Evolutionary conservation across 768 basidiomycete genomes (phyloP), one percentile per base, ranked within the genome.

Genomic region (Rhizopogon vesiculosus): DNA sequence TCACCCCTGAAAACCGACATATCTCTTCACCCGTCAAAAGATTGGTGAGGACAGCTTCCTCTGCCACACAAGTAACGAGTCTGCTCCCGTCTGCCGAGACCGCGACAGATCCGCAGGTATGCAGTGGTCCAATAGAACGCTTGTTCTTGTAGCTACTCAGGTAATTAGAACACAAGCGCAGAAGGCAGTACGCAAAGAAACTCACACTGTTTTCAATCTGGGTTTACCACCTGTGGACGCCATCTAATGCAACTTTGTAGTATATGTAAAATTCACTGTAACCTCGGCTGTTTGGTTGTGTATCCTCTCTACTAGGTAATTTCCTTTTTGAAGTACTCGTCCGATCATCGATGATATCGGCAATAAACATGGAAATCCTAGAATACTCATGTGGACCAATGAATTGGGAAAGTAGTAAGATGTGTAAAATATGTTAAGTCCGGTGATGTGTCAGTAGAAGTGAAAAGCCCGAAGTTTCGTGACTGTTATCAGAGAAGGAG

Each of bases 31-130:
- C 93, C 48, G 77, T 82, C 42, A 78, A 73, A n/a, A 93, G 76
- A 59, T 94, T 85, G 18, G 93, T 96, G 48, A 95, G 72, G 16
- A 98, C 66, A 6, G 90, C 86, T 57, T 93, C 86, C 64, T 95
- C 93, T 43, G 82, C 87, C 12, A 98, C 83, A 60, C 93, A 94
- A 39, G 93, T 93, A 51, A 93, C 80, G 33, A 98, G 77, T 71
- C 78, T 85, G 53, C 73, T 76, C 46, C 91, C 94, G 74, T 98
- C 91, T 45, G 74, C 69, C 4, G 91, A 86, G 46, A 91, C 76
- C 10, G 89, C 83, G 28, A 94, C 84, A 15, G 93, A 89, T 31
- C 97, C 97, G 41, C 83, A 83, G 1, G 96, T 98, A 66, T 97
- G 91, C 43, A 96, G 72, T 3, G 95, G 93, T 39, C 79, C 81